Evolutionary conservation across 805 yeast genomes (phyloP).

Genomic region (Suhomyces sp.): DNA sequence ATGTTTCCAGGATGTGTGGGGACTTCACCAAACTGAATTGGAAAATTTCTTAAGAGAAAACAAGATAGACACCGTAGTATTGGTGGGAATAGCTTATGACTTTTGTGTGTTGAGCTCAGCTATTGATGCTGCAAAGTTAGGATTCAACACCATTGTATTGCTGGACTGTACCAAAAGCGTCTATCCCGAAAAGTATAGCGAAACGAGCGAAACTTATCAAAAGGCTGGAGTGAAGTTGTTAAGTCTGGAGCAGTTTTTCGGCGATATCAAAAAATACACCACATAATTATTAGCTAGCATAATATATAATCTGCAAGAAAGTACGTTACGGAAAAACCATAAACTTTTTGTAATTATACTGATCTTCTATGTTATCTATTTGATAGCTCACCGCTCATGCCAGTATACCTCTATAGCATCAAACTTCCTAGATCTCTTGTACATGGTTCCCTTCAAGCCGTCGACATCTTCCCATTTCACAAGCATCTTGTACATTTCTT

Average conservation of each 20-base stretch:
- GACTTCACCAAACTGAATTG: conserved; percentile 65
- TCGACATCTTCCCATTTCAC: conserved; percentile 49
- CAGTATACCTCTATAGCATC: conserved; percentile 23
- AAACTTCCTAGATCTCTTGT: conserved; percentile 52
- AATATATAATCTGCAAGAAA: too few relatives aligned
- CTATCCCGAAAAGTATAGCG: conserved; percentile 36
- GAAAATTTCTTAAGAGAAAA: conserved; percentile 43
- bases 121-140: conserved; percentile 57
- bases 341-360: not conserved
- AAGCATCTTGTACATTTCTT: not conserved
- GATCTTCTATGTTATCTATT: conserved; percentile 7
- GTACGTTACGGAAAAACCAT: not conserved
- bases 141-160: conserved; percentile 64
- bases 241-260: not conserved
- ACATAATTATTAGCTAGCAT: not conserved
- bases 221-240: conserved; percentile 32
- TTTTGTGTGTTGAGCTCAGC: conserved; percentile 82
- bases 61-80: conserved; percentile 56
- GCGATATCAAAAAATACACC: not conserved
- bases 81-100: conserved; percentile 85
- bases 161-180: conserved; percentile 58
- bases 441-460: conserved; percentile 62
- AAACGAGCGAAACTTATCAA: conserved; percentile 33
- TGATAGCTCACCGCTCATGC: conserved; percentile 20
- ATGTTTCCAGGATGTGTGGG: conserved; percentile 81